phyloP scores from a whole-genome alignment of 164 flowering plant genomes.

The Berberis vulgaris region DNA sequence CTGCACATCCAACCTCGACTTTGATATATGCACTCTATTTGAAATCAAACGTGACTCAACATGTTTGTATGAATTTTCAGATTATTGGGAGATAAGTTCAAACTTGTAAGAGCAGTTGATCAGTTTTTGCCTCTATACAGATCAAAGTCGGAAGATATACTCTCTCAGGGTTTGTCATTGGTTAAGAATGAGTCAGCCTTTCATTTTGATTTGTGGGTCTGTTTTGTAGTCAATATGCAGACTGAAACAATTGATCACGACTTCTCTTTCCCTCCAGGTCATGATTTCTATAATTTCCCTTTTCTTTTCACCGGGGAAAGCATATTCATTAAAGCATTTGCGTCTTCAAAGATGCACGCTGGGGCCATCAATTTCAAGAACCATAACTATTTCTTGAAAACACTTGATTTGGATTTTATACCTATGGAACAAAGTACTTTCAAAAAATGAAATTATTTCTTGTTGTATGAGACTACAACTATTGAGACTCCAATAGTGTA shows the following conservation, averaged over 20 bases:
- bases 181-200: background rate
- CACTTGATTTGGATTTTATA: background rate
- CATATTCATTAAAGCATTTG: background rate
- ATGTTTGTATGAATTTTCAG: background rate
- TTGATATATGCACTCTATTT: slow-evolving; percentile 1
- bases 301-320: background rate
- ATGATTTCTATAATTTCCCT: background rate
- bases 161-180: background rate
- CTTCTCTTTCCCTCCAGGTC: background rate
- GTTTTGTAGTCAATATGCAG: background rate
- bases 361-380: background rate
- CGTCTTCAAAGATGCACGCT: background rate
- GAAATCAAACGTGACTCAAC: background rate
- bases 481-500: background rate
- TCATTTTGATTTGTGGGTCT: background rate
- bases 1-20: background rate
- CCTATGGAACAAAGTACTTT: background rate
- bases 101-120: background rate
- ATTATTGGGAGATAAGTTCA: background rate
- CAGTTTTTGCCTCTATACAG: background rate
- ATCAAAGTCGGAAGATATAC: background rate
- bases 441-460: background rate
- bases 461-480: background rate
- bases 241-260: background rate
- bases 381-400: background rate